Evolutionary conservation across 108 stramenopile genomes (phyloP).

Genomic region (Skeletonema marinoi): DNA sequence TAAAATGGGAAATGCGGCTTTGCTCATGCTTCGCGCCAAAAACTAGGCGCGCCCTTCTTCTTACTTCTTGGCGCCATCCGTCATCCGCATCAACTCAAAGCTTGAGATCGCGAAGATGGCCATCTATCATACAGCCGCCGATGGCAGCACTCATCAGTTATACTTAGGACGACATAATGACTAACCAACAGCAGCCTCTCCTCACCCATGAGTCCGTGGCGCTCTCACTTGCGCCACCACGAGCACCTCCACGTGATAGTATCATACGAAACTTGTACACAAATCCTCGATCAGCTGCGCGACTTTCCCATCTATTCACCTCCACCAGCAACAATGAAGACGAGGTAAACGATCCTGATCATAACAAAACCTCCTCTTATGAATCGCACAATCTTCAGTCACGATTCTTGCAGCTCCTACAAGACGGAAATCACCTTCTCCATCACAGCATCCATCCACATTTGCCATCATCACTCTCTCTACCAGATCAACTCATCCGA

Average conservation of each 20-base stretch:
- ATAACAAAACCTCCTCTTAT: slow-evolving; percentile 4
- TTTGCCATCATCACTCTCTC: slow-evolving; percentile 45
- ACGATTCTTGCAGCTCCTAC: slow-evolving; percentile 8
- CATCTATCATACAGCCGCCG: too few relatives aligned
- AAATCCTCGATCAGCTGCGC: neutral
- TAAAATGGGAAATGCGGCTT: too few relatives aligned
- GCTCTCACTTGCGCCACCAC: slow-evolving; percentile 63
- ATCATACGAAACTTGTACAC: slow-evolving; percentile 34
- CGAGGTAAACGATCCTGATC: slow-evolving; percentile 1
- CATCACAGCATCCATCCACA: slow-evolving; percentile 57
- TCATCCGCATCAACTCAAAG: too few relatives aligned
- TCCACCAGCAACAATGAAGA: neutral
- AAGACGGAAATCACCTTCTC: neutral
- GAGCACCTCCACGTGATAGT: slow-evolving; percentile 55
- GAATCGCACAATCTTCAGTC: slow-evolving; percentile 19
- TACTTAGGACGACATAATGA: neutral
- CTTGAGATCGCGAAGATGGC: too few relatives aligned
- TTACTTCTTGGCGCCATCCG: too few relatives aligned
- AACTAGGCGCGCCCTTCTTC: too few relatives aligned
- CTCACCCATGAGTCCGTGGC: slow-evolving; percentile 59
- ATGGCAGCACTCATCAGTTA: too few relatives aligned
- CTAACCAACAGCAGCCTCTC: slow-evolving; percentile 33
- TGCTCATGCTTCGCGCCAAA: too few relatives aligned
- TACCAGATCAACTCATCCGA: slow-evolving; percentile 53
- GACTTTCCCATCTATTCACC: neutral